Conservation (phyloP, 441 rosid genomes). For the Pelargonium cotyledonis region DNA sequence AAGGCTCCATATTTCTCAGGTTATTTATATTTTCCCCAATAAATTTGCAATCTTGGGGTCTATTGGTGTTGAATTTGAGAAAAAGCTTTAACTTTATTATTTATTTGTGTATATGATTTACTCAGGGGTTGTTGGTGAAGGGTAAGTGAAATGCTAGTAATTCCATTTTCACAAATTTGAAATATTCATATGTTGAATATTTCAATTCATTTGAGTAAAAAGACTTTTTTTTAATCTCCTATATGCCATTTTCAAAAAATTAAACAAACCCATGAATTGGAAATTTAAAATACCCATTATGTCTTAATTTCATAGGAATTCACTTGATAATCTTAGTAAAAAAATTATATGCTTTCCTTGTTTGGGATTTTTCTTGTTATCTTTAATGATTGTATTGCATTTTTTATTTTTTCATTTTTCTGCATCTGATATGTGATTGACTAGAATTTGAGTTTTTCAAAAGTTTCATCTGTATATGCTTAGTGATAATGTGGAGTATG, state of each 20-base stretch:
- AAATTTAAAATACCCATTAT: too few relatives aligned
- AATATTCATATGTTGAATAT: too few relatives aligned
- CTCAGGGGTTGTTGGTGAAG: background rate
- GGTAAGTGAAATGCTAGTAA: too few relatives aligned
- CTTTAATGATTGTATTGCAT: background rate
- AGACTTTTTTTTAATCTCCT: background rate
- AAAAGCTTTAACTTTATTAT: background rate
- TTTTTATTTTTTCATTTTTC: background rate
- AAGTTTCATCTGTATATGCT: background rate
- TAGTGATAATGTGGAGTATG: background rate
- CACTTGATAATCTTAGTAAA: too few relatives aligned
- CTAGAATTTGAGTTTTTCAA: background rate
- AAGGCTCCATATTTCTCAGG: conserved; percentile 70
- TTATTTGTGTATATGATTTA: too few relatives aligned
- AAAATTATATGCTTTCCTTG: too few relatives aligned
- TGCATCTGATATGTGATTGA: background rate
- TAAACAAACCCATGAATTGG: too few relatives aligned
- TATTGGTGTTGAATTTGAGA: background rate
- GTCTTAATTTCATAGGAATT: too few relatives aligned
- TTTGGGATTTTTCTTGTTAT: background rate
- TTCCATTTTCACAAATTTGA: too few relatives aligned
- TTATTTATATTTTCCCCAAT: conserved; percentile 4
- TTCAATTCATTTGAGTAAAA: background rate
- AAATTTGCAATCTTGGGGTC: background rate
- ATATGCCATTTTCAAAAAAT: too few relatives aligned